Evolutionary conservation across 2,329 filamentous ascomycete genomes (phyloP).

Genomic region (Stenocarpella maydis): DNA sequence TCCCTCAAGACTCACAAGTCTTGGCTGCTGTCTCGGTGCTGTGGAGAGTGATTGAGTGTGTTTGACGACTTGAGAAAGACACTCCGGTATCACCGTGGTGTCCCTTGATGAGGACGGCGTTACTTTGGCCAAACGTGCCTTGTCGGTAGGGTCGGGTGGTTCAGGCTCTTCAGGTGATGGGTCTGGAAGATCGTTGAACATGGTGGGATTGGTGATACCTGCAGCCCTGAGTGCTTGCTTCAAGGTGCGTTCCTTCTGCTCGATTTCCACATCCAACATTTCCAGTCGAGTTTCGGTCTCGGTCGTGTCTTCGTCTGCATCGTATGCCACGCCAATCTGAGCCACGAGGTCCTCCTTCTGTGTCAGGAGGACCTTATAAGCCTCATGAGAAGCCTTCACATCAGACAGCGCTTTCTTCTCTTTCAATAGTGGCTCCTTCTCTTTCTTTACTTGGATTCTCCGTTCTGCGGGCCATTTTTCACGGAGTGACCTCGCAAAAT

Average conservation of each 20-base stretch:
- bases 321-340: conserved; percentile 59
- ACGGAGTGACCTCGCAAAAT: conserved; percentile 57
- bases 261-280: conserved; percentile 54
- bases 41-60: conserved; percentile 57
- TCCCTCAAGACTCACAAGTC: conserved; percentile 32
- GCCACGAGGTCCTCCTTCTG: conserved; percentile 56
- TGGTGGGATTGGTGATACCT: conserved; percentile 52
- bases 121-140: conserved; percentile 49
- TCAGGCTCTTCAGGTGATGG: conserved; percentile 40
- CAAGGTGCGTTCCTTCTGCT: conserved; percentile 53
- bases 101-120: conserved; percentile 45
- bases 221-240: conserved; percentile 52
- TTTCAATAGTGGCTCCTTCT: conserved; percentile 56
- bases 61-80: conserved; percentile 57
- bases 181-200: conserved; percentile 47
- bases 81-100: conserved; percentile 43
- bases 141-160: conserved; percentile 47
- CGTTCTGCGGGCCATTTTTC: conserved; percentile 55
- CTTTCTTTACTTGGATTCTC: conserved; percentile 56
- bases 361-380: conserved; percentile 51
- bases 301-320: conserved; percentile 58
- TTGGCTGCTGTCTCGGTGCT: conserved; percentile 26
- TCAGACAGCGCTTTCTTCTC: conserved; percentile 55
- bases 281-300: conserved; percentile 61
- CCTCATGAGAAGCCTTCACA: conserved; percentile 51